Conservation (phyloP, 331 rosid species). For the Pyracantha coccinea region DNA sequence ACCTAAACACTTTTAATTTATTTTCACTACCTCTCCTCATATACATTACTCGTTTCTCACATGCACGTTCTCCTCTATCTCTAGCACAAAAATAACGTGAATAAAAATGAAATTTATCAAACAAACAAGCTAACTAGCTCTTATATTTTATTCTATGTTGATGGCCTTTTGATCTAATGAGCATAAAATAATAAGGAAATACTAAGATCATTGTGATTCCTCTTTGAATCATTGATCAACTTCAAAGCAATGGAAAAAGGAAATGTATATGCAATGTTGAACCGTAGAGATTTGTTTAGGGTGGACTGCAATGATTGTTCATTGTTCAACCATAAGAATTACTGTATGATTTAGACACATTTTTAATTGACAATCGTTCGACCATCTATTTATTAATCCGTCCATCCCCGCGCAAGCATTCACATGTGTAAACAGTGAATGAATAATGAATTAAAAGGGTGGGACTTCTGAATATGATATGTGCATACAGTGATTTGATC, state of each 20-base stretch:
- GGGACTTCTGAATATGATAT: background rate
- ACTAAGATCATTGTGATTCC: background rate
- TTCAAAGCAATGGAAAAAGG: background rate
- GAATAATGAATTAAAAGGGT: background rate
- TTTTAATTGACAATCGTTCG: background rate
- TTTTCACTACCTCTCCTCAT: too few relatives aligned
- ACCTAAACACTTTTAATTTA: too few relatives aligned
- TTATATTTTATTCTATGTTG: too few relatives aligned
- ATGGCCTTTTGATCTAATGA: background rate
- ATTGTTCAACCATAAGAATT: background rate
- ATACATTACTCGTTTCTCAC: too few relatives aligned
- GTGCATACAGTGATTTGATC: slow-evolving; percentile 7
- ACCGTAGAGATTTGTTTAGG: background rate
- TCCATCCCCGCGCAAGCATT: background rate
- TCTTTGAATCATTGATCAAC: background rate
- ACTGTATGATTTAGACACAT: background rate
- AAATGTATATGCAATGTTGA: background rate
- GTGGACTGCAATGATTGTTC: background rate
- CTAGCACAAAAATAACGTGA: too few relatives aligned
- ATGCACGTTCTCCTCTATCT: too few relatives aligned
- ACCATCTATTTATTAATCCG: background rate
- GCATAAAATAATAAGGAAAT: background rate
- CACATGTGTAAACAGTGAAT: background rate
- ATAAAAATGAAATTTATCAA: too few relatives aligned
- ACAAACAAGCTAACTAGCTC: too few relatives aligned